A percentile compares a stretch with the other conserved stretches of the same genome.
These are phyloP conservation scores for Paralagenidium karlingii DNA, from an alignment of 352 stramenopile genomes.

Conservation along the genomic window DNA sequence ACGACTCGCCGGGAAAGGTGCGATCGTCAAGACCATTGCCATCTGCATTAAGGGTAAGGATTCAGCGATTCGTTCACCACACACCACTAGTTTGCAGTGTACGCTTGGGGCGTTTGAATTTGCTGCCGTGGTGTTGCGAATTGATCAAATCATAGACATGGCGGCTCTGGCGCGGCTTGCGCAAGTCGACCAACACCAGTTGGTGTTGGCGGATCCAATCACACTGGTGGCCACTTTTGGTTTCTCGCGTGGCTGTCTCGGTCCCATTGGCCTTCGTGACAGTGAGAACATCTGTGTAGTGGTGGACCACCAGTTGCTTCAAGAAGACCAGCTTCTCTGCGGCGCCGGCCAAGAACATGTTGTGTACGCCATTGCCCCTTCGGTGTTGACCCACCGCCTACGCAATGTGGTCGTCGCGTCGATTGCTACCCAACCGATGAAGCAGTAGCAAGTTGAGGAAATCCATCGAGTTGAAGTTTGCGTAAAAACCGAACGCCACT, in stretches of 20 bases:
- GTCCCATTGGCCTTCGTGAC: slow-evolving; percentile 43
- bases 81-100: no score
- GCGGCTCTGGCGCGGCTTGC: slow-evolving; percentile 10
- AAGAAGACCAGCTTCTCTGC: slow-evolving; percentile 21
- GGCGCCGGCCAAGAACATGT: slow-evolving; percentile 26
- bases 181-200: slow-evolving; percentile 9
- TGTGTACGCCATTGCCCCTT: slow-evolving; percentile 31
- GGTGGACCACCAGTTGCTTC: slow-evolving; percentile 19
- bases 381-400: no score
- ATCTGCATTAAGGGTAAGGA: slow-evolving; percentile 22
- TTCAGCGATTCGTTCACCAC: no score
- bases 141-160: slow-evolving; percentile 45
- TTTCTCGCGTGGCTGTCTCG: slow-evolving; percentile 42
- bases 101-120: no score
- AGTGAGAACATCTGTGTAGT: slow-evolving; percentile 33
- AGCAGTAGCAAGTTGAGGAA: no score
- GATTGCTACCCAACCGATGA: no score
- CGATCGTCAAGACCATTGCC: slow-evolving; percentile 59
- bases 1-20: no score
- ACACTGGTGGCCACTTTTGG: slow-evolving; percentile 53
- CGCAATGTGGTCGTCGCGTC: no score
- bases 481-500: no score
- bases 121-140: slow-evolving; percentile 28
- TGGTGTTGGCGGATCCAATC: slow-evolving; percentile 34
- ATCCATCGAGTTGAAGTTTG: no score